These are phyloP conservation scores for Fusarium scirpi DNA, from an alignment of 2,329 filamentous ascomycete species.

Conservation along the genomic window DNA sequence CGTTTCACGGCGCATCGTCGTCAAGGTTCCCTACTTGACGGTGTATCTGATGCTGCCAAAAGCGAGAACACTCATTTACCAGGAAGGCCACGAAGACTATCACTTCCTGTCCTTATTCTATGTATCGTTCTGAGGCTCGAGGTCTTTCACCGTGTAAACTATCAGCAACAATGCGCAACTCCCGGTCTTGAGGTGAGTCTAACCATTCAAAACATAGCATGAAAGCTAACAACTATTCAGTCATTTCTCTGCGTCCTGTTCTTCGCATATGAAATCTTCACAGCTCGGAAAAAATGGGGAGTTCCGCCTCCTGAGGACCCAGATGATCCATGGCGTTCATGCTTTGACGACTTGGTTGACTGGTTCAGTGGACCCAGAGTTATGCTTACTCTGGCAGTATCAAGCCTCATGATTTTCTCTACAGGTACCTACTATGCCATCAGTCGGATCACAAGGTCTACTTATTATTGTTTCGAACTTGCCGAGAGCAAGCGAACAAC, in stretches of 20 bases:
- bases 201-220: background rate
- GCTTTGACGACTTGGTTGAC: constrained; percentile 60
- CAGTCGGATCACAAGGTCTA: constrained; percentile 58
- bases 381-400: constrained; percentile 51
- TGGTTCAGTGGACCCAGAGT: constrained; percentile 61
- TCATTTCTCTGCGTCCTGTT: constrained; percentile 61
- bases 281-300: constrained; percentile 49
- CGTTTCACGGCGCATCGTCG: constrained; percentile 55
- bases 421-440: constrained; percentile 58
- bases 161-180: constrained; percentile 63
- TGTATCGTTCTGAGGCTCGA: constrained; percentile 62
- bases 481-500: constrained; percentile 55
- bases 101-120: constrained; percentile 58
- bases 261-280: constrained; percentile 59
- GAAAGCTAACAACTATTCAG: constrained; percentile 48
- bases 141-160: constrained; percentile 59
- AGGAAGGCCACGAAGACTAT: constrained; percentile 61
- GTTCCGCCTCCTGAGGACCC: constrained; percentile 50
- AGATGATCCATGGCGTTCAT: constrained; percentile 62
- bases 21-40: constrained; percentile 38
- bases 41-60: constrained; percentile 48
- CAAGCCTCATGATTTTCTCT: constrained; percentile 55
- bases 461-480: constrained; percentile 63
- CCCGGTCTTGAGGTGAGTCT: constrained; percentile 61
- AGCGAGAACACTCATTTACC: constrained; percentile 54